A percentile compares a stretch with the other conserved stretches of the same genome.
These are phyloP conservation scores for Phytopythium kandeliae DNA, from an alignment of 352 stramenopile genomes.

Conservation along the genomic window DNA sequence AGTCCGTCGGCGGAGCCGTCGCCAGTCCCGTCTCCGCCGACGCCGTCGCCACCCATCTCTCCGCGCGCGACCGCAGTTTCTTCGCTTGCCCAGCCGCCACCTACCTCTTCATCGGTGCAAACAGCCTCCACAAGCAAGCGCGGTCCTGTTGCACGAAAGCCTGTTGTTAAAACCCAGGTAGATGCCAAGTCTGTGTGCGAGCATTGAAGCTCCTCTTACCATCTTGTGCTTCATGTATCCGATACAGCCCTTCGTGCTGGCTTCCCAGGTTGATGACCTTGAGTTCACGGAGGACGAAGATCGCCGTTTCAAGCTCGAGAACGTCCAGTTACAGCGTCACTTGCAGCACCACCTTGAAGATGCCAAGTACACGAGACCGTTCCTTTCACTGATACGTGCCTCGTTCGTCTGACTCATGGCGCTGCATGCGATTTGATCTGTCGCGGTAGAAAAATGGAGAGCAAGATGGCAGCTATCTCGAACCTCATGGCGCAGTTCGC, in stretches of 20 bases:
- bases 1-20: neutral
- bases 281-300: constrained; percentile 65
- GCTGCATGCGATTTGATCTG: neutral
- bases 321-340: constrained; percentile 71
- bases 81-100: neutral
- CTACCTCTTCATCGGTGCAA: neutral
- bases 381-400: too few species aligned
- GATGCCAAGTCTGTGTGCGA: neutral
- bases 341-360: constrained; percentile 86
- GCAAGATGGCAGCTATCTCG: constrained; percentile 82
- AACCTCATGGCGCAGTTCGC: constrained; percentile 82
- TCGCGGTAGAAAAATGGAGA: constrained; percentile 64
- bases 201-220: too few species aligned
- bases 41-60: neutral
- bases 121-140: too few species aligned
- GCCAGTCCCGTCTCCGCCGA: neutral
- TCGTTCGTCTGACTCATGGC: neutral
- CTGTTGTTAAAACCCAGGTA: neutral
- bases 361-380: constrained; percentile 38
- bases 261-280: constrained; percentile 40
- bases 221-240: too few species aligned
- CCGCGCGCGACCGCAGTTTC: neutral
- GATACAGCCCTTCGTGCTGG: constrained; percentile 16
- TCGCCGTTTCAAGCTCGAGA: constrained; percentile 58
- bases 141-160: neutral